phyloP scores from a whole-genome alignment of 116 monocot species.

The Phalaenopsis hybrid region DNA sequence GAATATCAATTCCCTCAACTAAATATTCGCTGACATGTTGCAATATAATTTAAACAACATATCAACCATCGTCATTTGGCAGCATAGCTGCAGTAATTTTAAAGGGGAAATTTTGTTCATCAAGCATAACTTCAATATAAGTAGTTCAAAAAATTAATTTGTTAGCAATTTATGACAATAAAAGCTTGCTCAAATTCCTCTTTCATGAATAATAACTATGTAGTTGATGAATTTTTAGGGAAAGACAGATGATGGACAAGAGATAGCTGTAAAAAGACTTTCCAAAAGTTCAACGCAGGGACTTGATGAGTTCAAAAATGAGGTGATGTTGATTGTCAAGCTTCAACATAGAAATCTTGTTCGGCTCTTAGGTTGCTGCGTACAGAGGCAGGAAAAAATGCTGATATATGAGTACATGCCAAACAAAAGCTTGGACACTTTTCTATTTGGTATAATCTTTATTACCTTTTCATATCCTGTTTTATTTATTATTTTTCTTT shows the following conservation, averaged over 20 bases:
- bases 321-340: conserved; percentile 3
- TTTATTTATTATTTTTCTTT: background rate
- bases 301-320: background rate
- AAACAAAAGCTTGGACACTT: conserved; percentile 3
- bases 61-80: no score
- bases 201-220: background rate
- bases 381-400: background rate
- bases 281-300: conserved; percentile 1
- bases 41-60: no score
- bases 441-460: background rate
- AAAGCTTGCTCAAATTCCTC: background rate
- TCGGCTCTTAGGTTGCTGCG: conserved; percentile 1
- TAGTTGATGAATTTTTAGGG: background rate
- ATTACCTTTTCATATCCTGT: background rate
- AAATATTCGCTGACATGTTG: no score
- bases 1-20: no score
- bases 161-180: background rate
- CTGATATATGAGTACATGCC: conserved; percentile 8
- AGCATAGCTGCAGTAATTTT: no score
- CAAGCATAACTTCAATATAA: no score
- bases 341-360: conserved; percentile 5
- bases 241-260: background rate
- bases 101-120: no score
- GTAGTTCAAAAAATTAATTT: no score
- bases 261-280: conserved; percentile 3